Conservation (phyloP, 2,329 filamentous ascomycete genomes). For the Trichophyton rubrum region DNA sequence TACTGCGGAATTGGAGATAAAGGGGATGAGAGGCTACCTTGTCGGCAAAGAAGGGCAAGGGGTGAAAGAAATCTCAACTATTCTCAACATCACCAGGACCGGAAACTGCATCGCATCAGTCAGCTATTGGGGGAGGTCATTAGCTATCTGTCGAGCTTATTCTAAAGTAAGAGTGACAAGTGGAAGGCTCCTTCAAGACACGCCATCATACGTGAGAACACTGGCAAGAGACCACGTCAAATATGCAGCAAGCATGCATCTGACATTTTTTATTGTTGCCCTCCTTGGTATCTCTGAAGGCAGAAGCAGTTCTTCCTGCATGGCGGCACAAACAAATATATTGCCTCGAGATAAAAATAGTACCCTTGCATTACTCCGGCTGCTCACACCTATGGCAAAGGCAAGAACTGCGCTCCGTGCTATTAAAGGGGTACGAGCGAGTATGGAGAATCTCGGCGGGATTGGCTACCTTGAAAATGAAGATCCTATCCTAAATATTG, state of each 20-base stretch:
- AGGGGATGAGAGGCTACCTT: constrained; percentile 51
- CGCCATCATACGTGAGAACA: constrained; percentile 31
- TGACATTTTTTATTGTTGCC: constrained; percentile 26
- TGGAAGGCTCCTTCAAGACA: constrained; percentile 27
- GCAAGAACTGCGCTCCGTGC: constrained; percentile 18
- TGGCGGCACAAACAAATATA: constrained; percentile 12
- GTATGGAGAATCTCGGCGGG: constrained; percentile 24
- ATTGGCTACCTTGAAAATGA: constrained; percentile 24
- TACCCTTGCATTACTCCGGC: constrained; percentile 19
- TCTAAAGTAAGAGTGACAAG: constrained; percentile 28
- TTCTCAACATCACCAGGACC: constrained; percentile 52
- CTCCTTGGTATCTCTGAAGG: constrained; percentile 26
- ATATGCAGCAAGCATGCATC: constrained; percentile 27
- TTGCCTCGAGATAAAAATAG: constrained; percentile 15
- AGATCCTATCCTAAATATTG: constrained; percentile 52
- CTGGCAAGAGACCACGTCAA: constrained; percentile 29
- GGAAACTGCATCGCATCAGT: constrained; percentile 31
- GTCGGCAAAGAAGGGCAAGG: constrained; percentile 55
- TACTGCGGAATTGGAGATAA: constrained; percentile 58
- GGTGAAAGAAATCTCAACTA: constrained; percentile 53
- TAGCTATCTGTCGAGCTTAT: constrained; percentile 32
- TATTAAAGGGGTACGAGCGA: constrained; percentile 17
- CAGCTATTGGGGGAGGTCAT: constrained; percentile 27
- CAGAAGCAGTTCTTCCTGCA: constrained; percentile 13
- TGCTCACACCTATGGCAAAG: constrained; percentile 25